Base-by-base conservation (phyloP, 139 green algal genomes). In the Axilococcus clingmanii region DNA sequence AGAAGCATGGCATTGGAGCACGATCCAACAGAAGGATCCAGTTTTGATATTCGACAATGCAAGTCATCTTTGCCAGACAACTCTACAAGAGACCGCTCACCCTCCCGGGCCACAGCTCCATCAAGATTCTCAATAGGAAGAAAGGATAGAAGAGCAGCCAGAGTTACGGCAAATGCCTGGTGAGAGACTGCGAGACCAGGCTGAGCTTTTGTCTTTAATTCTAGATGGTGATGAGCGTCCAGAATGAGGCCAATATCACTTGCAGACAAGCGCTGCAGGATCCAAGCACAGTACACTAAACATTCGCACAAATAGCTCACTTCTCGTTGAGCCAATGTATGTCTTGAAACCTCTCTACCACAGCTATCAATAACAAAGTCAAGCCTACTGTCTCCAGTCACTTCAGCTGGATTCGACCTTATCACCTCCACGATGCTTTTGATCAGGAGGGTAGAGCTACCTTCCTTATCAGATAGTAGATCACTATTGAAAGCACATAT, bases 201-300 rank as follows among this genome's bases (percentile, higher is more conserved):
- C 43, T 56, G 41, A 17, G 44, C 42, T n/a, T 52, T 34, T 34
- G 59, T 28, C 16, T 74, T 57, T 20, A 67, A 40, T 16, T 12
- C 30, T 36, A 75, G 37, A 27, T 48, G 52, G 22, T 61, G 53
- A 40, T 79, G 38, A 53, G 85, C 49, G 29, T 74, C 68, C 22
- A 77, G 19, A 24, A 89, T 43, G 22, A 60, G 56, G 2, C 6
- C 43, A 20, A 83, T 60, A 30, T 81, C 63, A 2, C 30, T 52
- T 2, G 72, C 38, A 5, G 63, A 29, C 20, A 60, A 36, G 0
- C 65, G 62, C 52, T 69, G 71, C 20, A 63, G 55, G 2, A 84
- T 69, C 15, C 70, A 41, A 40, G 66, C 55, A 7, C 54, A 59
- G 29, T 82, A 83, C 24, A 82, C 64, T 46, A 89, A 69, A 50